Evolutionary conservation across 441 rosid genomes (phyloP).

Genomic region (Erodium texanum): DNA sequence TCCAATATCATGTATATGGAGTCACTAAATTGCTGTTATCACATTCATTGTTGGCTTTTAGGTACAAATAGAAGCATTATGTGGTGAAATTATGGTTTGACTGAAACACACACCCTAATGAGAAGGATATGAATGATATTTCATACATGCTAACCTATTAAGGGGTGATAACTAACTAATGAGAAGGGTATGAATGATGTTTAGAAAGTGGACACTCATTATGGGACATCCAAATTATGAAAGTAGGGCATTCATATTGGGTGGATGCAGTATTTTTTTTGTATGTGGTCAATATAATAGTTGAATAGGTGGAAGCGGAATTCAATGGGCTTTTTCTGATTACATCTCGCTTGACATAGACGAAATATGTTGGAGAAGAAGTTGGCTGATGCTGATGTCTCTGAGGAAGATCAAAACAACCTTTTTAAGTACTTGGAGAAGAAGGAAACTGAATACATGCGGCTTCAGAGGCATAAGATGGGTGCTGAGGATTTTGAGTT

Average conservation of each 20-base stretch:
- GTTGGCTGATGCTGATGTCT: conserved; percentile 38
- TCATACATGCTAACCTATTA: no score
- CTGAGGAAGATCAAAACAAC: conserved; percentile 36
- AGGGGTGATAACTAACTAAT: no score
- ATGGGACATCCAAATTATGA: no score
- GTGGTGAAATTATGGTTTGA: not conserved
- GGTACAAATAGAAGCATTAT: not conserved
- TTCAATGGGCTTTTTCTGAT: not conserved
- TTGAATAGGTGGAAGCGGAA: not conserved
- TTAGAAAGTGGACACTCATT: no score
- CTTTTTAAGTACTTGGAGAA: conserved; percentile 33
- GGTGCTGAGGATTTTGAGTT: conserved; percentile 36
- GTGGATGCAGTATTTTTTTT: not conserved
- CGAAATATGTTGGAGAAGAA: conserved; percentile 26
- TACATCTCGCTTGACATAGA: not conserved
- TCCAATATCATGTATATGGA: not conserved
- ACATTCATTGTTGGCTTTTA: not conserved
- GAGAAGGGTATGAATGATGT: no score
- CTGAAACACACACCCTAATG: not conserved
- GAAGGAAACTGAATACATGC: conserved; percentile 39
- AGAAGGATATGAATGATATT: no score
- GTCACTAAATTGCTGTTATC: not conserved
- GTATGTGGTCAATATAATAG: not conserved
- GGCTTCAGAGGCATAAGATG: conserved; percentile 37
- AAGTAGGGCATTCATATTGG: no score